These are phyloP conservation scores for Aspergillus ruber DNA, from an alignment of 2,329 filamentous ascomycete genomes.

Conservation along the genomic window DNA sequence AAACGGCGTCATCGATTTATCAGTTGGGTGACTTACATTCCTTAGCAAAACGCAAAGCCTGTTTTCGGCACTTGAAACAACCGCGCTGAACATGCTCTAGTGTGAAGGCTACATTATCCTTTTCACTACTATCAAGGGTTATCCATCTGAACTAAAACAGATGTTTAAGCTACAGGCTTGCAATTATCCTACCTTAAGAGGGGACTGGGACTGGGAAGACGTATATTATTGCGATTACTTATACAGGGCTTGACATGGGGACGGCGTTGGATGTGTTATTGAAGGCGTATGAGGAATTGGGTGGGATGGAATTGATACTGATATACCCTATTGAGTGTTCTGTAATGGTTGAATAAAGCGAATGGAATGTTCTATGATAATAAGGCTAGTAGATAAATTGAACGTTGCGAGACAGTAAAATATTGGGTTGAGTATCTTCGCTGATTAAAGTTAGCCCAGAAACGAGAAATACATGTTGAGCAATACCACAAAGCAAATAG, in stretches of 20 bases:
- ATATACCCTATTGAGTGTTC: too few species aligned
- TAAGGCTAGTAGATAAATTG: too few species aligned
- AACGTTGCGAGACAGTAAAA: too few species aligned
- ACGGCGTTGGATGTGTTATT: neutral
- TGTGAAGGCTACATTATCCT: neutral
- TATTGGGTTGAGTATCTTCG: too few species aligned
- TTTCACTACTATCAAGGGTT: neutral
- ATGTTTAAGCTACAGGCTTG: neutral
- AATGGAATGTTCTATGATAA: too few species aligned
- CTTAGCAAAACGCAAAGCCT: slow-evolving; percentile 1
- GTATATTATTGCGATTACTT: neutral
- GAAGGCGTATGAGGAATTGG: neutral
- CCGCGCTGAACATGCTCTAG: slow-evolving; percentile 3
- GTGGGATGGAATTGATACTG: neutral
- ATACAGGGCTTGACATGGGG: neutral
- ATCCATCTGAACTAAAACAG: neutral
- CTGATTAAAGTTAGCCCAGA: too few species aligned
- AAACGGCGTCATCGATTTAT: neutral
- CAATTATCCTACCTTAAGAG: neutral
- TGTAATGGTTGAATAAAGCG: too few species aligned
- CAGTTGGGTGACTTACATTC: neutral
- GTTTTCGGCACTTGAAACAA: slow-evolving; percentile 2
- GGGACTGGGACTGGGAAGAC: neutral
- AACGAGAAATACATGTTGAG: too few species aligned
- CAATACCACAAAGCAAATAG: too few species aligned